These are phyloP conservation scores for Mortierella sp. DNA, from an alignment of 371 early-diverging fungal genomes.

Conservation along the genomic window DNA sequence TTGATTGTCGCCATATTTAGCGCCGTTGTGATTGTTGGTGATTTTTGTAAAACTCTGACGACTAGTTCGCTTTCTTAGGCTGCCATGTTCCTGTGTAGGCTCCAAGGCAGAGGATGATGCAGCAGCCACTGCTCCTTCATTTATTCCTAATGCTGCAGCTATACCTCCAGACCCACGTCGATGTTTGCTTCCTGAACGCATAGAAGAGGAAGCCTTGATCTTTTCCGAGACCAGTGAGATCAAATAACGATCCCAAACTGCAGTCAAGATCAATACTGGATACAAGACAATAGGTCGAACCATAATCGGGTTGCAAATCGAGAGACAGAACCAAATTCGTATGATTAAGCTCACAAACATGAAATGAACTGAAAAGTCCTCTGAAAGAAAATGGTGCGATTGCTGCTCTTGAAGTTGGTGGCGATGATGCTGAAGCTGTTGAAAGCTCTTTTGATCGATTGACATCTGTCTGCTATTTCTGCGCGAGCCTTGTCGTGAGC, in stretches of 20 bases:
- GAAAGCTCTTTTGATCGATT: constrained; percentile 3
- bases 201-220: not conserved
- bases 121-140: not conserved
- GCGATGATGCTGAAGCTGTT: not conserved
- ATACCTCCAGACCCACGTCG: not conserved
- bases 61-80: not conserved
- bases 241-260: constrained; percentile 48
- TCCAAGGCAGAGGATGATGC: not conserved
- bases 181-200: not conserved
- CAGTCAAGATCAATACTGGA: constrained; percentile 38
- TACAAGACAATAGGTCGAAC: constrained; percentile 46
- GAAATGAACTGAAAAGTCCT: constrained; percentile 28
- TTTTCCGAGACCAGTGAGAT: constrained; percentile 26
- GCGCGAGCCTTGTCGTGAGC: not conserved
- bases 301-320: constrained; percentile 48
- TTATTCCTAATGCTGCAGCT: not conserved
- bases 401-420: not conserved
- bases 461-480: not conserved
- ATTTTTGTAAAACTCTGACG: not conserved
- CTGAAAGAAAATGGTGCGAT: constrained; percentile 1
- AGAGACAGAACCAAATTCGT: constrained; percentile 38
- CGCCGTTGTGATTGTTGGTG: too few species aligned
- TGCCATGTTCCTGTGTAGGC: not conserved
- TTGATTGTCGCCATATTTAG: not conserved
- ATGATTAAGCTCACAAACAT: constrained; percentile 27